Base-by-base conservation (phyloP, 1,284 basidiomycete species). In the Amylostereum areolatum region DNA sequence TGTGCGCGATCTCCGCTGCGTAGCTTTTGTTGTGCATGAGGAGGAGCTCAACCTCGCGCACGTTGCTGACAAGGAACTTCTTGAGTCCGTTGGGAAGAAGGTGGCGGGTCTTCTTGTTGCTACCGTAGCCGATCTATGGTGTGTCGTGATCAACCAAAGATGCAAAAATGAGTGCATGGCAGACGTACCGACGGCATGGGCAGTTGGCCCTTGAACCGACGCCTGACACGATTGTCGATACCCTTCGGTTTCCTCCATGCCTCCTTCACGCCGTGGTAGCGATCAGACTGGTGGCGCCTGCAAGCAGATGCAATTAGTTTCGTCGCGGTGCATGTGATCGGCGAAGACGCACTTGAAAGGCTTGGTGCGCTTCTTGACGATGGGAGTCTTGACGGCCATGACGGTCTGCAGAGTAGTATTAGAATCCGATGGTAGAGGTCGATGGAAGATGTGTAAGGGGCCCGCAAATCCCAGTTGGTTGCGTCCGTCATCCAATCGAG, bases 1-100 rank as follows among this genome's bases (percentile, higher is more conserved):
- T 91, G 81, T 98, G 95, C 51, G 97, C 97, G 64, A 99, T 92
- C 72, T 95, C 92, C 55, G 95, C 97, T 53, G 95, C 89, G 69
- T 90, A 99, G 65, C 79, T 89, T 78, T 91, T 91, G 84, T 95
- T 97, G 85, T 99, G 95, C 94, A 97, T 95, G 51, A 97, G 75
- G 55, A 97, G 84, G 60, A 97, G 81, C 64, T 97, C 92, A 58
- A 97, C 73, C 70, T 97, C 94, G 67, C 85, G 80, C 52, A 89
- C 79, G 73, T 97, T 97, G 80, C 81, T 87, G 63, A 97, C 90
- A 57, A 96, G 73, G 75, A 97, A 85, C 72, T 94, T 95, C 77
- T 93, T 96, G 68, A 91, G 79, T 58, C 95, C 95, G 64, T 87
- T 94, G 56, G 95, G 95, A 63, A 96, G 87, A 53, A 96, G 78